Evolutionary conservation across 2,329 filamentous ascomycete genomes (phyloP).

Genomic region (Chrysoporthe deuterocubensis): DNA sequence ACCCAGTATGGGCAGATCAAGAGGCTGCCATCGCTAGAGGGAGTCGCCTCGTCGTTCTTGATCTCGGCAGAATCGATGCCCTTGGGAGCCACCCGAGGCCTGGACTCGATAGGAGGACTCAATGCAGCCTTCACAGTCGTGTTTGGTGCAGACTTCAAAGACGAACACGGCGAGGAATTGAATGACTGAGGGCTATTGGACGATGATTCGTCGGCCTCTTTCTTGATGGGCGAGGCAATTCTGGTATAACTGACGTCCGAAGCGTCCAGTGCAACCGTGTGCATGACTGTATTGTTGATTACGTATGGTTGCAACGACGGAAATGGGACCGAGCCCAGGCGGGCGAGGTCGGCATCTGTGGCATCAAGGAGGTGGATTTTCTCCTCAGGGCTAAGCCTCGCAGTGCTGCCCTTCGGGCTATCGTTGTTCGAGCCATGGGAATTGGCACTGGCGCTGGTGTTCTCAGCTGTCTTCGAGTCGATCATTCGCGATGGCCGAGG

Average conservation of each 20-base stretch:
- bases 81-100: neutral
- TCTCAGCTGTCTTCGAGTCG: neutral
- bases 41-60: too few relatives aligned
- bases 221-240: neutral
- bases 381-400: neutral
- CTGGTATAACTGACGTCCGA: neutral
- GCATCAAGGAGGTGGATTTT: neutral
- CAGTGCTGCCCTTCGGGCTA: too few relatives aligned
- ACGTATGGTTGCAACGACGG: neutral
- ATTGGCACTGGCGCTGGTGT: neutral
- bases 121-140: neutral
- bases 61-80: neutral
- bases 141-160: too few relatives aligned
- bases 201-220: neutral
- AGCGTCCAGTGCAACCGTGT: neutral
- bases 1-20: constrained; percentile 9
- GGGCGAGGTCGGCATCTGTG: neutral
- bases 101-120: neutral
- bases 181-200: neutral
- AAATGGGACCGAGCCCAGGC: neutral
- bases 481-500: too few relatives aligned
- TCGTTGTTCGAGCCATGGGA: neutral
- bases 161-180: too few relatives aligned
- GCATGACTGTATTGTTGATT: neutral
- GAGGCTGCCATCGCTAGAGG: neutral